phyloP scores from a whole-genome alignment of 352 stramenopile species.

The Stephanocyclus meneghinianus region DNA sequence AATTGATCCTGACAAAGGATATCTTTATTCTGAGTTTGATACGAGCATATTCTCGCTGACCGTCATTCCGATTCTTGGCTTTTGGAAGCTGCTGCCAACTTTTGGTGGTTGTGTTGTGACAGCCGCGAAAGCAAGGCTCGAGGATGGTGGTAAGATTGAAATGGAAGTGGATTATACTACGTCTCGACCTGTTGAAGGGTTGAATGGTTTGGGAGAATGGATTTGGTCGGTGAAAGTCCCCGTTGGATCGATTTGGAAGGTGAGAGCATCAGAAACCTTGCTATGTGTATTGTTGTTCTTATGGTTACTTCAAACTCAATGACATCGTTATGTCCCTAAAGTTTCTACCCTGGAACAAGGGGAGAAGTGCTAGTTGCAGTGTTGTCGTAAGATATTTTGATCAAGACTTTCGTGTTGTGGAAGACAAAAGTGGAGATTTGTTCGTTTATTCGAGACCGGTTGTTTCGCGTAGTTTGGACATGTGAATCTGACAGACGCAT shows the following conservation, averaged over 20 bases:
- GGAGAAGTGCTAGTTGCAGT: constrained; percentile 69
- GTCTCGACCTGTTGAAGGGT: constrained; percentile 70
- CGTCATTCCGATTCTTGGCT: constrained; percentile 84
- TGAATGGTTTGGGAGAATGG: constrained; percentile 75
- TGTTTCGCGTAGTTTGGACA: constrained; percentile 64
- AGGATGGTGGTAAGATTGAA: constrained; percentile 67
- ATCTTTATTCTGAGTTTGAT: constrained; percentile 83
- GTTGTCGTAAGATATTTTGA: constrained; percentile 81
- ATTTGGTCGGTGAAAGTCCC: constrained; percentile 82
- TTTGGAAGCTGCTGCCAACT: constrained; percentile 85
- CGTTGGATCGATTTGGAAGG: constrained; percentile 78
- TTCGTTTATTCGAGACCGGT: constrained; percentile 84
- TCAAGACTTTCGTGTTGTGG: constrained; percentile 82
- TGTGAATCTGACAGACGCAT: constrained; percentile 19
- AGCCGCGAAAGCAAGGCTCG: constrained; percentile 64
- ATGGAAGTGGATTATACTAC: constrained; percentile 83
- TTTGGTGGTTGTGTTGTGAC: constrained; percentile 86
- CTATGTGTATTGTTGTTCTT: neutral
- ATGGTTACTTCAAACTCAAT: neutral
- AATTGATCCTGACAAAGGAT: constrained; percentile 63
- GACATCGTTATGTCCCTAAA: neutral
- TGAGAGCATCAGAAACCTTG: neutral
- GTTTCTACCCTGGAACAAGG: constrained; percentile 83
- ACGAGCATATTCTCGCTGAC: constrained; percentile 83
- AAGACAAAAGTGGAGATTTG: constrained; percentile 81